Base-by-base conservation (phyloP, 331 rosid species). In the Acacia pycnantha region DNA sequence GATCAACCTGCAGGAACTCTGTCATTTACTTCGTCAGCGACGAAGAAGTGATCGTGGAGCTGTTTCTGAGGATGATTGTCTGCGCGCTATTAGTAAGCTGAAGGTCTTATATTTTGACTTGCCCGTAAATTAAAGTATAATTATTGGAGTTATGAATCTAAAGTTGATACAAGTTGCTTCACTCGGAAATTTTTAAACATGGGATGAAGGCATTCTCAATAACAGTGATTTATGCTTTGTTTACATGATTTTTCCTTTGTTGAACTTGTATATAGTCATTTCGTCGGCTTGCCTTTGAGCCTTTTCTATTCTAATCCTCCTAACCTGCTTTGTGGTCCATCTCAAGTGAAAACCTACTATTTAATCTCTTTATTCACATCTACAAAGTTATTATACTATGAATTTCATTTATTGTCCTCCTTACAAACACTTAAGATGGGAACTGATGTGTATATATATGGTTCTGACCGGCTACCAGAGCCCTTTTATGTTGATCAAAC, bases 41-140 rank as follows among this genome's bases (percentile, higher is more conserved):
- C 87, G 97, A 51, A 95, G 89, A 88, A 91, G 84, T 82, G 97
- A 92, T 21, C 92, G 97, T 24, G 99, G 90, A 88, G 90, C 89
- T 83, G 93, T 95, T 73, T 90, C 99, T 5, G 99, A 93, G 84
- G 99, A 95, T 88, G 99, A 95, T 83, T 93, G 98, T 89, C 75
- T 95, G 76, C 96, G 98, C 59, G 98, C 98, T 83, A 92, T 93
- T 74, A 90, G 97, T 77, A 95, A 95, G 83, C 91, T 95, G 79
- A 95, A 95, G 99, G 99, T 93, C 81, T 87, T 79, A 51, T 79
- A 62, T 21, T 77, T 84, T 81, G 73, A 73, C 61, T 48, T 69
- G 13, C 65, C 58, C 12, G 4, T 70, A n/a, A 68, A 79, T 51
- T 48, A 46, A 50, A 74, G 48, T 65, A 33, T 70, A 61, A 74